These are phyloP conservation scores for Xylariaceae sp. DNA, from an alignment of 2,329 filamentous ascomycete genomes.

Conservation along the genomic window DNA sequence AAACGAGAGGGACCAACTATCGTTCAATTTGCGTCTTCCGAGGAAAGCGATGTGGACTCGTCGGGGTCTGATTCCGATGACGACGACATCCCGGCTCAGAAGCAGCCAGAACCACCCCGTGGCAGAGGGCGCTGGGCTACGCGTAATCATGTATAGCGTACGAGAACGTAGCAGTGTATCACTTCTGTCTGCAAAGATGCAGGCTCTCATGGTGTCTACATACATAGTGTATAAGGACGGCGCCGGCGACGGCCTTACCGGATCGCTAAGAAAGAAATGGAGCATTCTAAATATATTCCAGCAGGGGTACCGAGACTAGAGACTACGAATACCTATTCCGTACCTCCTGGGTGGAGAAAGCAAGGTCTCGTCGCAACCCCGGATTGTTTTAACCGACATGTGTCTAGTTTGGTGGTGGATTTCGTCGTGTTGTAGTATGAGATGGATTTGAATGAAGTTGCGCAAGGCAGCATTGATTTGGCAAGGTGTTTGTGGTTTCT, in stretches of 20 bases:
- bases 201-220: background rate
- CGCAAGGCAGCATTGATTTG: background rate
- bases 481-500: background rate
- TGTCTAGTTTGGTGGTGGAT: background rate
- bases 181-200: background rate
- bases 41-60: slow-evolving; percentile 12
- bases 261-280: background rate
- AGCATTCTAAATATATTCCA: background rate
- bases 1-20: slow-evolving; percentile 23
- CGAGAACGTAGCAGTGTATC: slow-evolving; percentile 23
- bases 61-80: slow-evolving; percentile 18
- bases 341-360: background rate
- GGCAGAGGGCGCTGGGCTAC: slow-evolving; percentile 26
- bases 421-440: background rate
- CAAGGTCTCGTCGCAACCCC: background rate
- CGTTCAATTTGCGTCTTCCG: slow-evolving; percentile 21
- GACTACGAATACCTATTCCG: background rate
- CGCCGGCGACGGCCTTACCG: background rate
- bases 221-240: background rate
- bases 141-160: slow-evolving; percentile 24
- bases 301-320: background rate
- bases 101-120: slow-evolving; percentile 38
- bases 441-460: background rate
- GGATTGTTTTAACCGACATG: background rate
- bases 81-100: slow-evolving; percentile 15